Evolutionary conservation across 306 rosid species (phyloP).

Genomic region (Cucurbita moschata): DNA sequence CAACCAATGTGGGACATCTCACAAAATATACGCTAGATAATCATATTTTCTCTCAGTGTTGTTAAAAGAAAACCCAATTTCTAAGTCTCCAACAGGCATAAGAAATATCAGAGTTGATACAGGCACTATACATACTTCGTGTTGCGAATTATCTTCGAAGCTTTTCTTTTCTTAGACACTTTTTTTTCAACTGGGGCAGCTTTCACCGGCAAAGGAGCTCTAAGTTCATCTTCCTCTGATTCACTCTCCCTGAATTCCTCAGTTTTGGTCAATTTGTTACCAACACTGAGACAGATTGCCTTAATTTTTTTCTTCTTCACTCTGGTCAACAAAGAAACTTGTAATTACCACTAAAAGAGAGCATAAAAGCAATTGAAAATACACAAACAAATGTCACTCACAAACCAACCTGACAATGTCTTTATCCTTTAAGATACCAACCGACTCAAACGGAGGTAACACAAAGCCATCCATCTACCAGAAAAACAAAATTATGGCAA

Average conservation of each 20-base stretch:
- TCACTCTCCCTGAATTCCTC: constrained; percentile 15
- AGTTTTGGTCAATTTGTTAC: constrained; percentile 14
- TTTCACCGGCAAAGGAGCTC: constrained; percentile 19
- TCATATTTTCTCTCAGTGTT: neutral
- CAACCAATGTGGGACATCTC: too few species aligned
- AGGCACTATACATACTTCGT: constrained; percentile 33
- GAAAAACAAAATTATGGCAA: neutral
- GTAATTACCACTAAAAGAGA: neutral
- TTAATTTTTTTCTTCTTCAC: constrained; percentile 41
- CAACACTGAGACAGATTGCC: constrained; percentile 10
- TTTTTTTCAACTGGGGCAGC: constrained; percentile 11
- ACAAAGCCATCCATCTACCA: constrained; percentile 88
- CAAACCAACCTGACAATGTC: constrained; percentile 58
- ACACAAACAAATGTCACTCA: neutral
- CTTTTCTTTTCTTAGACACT: constrained; percentile 62
- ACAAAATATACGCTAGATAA: neutral
- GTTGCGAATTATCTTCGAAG: constrained; percentile 35
- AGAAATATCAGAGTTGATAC: neutral
- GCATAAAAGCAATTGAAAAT: neutral
- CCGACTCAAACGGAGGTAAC: constrained; percentile 79
- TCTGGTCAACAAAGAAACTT: constrained; percentile 19
- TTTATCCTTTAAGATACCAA: constrained; percentile 63
- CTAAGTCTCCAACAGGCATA: neutral
- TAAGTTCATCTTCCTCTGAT: constrained; percentile 24
- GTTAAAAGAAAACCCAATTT: neutral